These are phyloP conservation scores for Auricularia cornea DNA, from an alignment of 768 basidiomycete species.

Conservation along the genomic window DNA sequence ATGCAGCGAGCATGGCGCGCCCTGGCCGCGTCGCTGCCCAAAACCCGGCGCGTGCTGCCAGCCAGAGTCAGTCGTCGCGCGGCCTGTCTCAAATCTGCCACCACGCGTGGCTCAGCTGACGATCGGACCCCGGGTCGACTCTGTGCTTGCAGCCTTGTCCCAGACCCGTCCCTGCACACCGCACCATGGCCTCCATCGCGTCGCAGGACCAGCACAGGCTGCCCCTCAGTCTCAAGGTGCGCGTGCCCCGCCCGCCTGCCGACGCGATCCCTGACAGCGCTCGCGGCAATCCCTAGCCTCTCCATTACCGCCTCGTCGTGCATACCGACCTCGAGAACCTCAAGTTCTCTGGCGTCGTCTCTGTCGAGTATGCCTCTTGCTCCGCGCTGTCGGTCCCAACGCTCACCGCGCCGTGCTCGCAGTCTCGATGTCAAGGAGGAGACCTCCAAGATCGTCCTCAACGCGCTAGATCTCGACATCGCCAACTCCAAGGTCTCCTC, in stretches of 20 bases:
- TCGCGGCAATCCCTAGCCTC: conserved; percentile 32
- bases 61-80: too few relatives aligned
- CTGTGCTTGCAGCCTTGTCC: background rate
- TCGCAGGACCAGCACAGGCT: background rate
- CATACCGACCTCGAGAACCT: conserved; percentile 75
- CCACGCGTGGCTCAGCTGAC: too few relatives aligned
- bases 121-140: background rate
- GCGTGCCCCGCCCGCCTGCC: background rate
- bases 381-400: conserved; percentile 1
- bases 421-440: conserved; percentile 59
- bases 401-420: conserved; percentile 1
- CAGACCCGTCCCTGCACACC: background rate
- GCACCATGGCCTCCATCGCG: background rate
- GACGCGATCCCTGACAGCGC: background rate
- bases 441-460: conserved; percentile 56
- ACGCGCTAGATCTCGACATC: conserved; percentile 53
- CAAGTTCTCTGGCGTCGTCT: conserved; percentile 68
- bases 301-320: conserved; percentile 71
- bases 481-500: conserved; percentile 48
- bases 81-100: too few relatives aligned
- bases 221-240: background rate
- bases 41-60: background rate
- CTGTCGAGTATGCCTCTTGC: conserved; percentile 45
- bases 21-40: background rate
- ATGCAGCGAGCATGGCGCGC: background rate